These are phyloP conservation scores for Fusarium sp. DNA, from an alignment of 2,329 filamentous ascomycete species.

Conservation along the genomic window DNA sequence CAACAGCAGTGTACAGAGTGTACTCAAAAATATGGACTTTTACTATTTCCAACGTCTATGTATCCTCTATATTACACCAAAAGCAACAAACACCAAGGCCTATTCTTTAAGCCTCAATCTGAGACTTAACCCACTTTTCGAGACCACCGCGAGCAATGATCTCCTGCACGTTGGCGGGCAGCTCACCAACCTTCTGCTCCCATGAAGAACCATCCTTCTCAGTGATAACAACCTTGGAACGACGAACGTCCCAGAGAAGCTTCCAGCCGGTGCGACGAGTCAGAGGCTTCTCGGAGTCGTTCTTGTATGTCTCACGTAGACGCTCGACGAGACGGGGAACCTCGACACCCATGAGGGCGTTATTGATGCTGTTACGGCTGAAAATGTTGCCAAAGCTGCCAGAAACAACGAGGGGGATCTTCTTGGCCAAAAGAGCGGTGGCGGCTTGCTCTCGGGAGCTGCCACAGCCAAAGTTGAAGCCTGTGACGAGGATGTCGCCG, in stretches of 20 bases:
- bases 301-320: conserved; percentile 71
- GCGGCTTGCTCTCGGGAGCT: conserved; percentile 81
- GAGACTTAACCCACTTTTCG: conserved; percentile 83
- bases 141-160: conserved; percentile 83
- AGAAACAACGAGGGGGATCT: conserved; percentile 82
- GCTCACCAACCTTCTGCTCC: conserved; percentile 84
- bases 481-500: conserved; percentile 85
- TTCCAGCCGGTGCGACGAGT: conserved; percentile 87
- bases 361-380: conserved; percentile 81
- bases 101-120: conserved; percentile 59
- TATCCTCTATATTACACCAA: conserved; percentile 24
- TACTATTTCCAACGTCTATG: conserved; percentile 20
- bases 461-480: conserved; percentile 91
- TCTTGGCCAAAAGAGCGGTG: conserved; percentile 84
- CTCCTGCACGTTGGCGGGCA: conserved; percentile 88
- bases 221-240: conserved; percentile 76
- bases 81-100: not conserved
- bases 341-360: conserved; percentile 79
- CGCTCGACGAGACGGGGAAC: conserved; percentile 73
- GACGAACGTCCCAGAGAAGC: conserved; percentile 81
- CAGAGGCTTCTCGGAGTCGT: conserved; percentile 62
- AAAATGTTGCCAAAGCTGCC: conserved; percentile 91
- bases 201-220: conserved; percentile 77
- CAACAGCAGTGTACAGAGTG: not conserved
- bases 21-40: conserved; percentile 11